These are phyloP conservation scores for Termitomyces bulborhizus DNA, from an alignment of 768 basidiomycete genomes.

Conservation along the genomic window DNA sequence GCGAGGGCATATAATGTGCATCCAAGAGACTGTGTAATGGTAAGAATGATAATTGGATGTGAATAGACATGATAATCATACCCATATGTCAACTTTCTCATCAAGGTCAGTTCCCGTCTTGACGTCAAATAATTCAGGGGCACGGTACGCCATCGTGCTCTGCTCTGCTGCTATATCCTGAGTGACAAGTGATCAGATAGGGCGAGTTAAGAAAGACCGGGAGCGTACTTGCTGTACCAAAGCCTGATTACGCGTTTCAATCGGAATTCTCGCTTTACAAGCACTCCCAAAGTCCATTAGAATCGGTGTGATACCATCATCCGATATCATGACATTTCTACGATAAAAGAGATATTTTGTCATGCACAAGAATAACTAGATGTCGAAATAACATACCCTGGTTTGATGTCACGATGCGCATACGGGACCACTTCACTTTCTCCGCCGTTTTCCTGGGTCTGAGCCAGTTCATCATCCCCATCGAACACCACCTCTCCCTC, in stretches of 20 bases:
- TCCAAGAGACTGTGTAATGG: constrained; percentile 69
- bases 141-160: constrained; percentile 97
- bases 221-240: constrained; percentile 73
- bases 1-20: constrained; percentile 94
- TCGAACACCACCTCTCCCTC: constrained; percentile 69
- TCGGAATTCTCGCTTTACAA: constrained; percentile 74
- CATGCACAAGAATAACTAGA: not conserved
- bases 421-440: constrained; percentile 72
- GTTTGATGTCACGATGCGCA: constrained; percentile 96
- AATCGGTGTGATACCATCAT: constrained; percentile 81
- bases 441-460: constrained; percentile 28
- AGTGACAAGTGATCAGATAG: not conserved
- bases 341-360: not conserved
- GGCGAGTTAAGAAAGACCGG: not conserved
- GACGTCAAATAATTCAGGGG: constrained; percentile 96
- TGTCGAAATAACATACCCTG: constrained; percentile 56
- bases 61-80: constrained; percentile 28
- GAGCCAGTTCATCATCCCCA: constrained; percentile 65
- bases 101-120: constrained; percentile 84
- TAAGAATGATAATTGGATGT: not conserved
- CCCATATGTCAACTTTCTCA: constrained; percentile 97
- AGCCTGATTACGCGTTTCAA: constrained; percentile 83
- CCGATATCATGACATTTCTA: constrained; percentile 96
- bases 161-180: constrained; percentile 96
- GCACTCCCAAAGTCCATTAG: constrained; percentile 98